Conservation (phyloP, 768 basidiomycete genomes). For the Tylopilus vinaceipallidus region DNA sequence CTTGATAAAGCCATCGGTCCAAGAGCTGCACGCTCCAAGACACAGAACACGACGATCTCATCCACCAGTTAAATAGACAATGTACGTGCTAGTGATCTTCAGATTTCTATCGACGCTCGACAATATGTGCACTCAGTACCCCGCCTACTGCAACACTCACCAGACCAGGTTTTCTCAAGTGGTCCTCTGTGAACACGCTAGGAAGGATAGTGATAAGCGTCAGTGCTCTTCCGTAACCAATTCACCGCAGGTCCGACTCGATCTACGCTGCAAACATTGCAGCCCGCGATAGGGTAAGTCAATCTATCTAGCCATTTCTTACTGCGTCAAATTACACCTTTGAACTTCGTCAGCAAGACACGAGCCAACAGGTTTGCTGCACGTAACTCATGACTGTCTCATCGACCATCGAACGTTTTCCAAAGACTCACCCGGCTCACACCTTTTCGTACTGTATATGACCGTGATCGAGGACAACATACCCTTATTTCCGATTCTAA, state of each 20-base stretch:
- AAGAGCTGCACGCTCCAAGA: neutral
- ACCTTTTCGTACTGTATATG: neutral
- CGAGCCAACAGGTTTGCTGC: neutral
- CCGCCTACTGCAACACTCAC: constrained; percentile 10
- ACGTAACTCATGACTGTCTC: neutral
- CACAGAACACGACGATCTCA: constrained; percentile 7
- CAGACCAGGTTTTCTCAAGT: neutral
- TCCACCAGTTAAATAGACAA: constrained; percentile 15
- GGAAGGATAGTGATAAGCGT: neutral
- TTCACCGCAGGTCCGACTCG: neutral
- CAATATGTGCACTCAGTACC: constrained; percentile 15
- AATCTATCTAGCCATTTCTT: neutral
- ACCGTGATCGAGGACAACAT: neutral
- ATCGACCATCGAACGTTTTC: neutral
- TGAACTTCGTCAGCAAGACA: neutral
- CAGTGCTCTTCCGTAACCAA: neutral
- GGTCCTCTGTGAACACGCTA: neutral
- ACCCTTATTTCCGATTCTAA: neutral
- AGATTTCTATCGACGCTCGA: constrained; percentile 8
- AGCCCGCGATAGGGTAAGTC: constrained; percentile 1
- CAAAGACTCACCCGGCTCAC: neutral
- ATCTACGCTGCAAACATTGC: constrained; percentile 14
- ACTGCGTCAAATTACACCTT: neutral
- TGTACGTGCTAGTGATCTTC: constrained; percentile 12
- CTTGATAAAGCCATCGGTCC: neutral